Percentiles rank a stretch among this genome's conserved stretches.
phyloP scores from a whole-genome alignment of 2,329 filamentous ascomycete species.

The Pseudocercospora cruenta region DNA sequence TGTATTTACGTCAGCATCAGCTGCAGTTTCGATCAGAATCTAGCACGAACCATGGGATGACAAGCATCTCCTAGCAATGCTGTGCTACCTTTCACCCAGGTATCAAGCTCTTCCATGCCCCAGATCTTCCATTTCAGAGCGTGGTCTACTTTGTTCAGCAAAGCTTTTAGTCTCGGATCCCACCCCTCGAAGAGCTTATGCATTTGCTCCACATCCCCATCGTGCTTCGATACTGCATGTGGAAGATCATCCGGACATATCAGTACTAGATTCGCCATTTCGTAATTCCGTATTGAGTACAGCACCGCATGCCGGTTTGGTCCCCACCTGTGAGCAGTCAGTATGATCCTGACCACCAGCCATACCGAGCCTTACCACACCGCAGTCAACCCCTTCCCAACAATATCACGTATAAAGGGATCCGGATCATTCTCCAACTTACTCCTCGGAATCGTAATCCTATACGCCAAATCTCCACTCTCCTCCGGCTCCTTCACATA shows the following conservation, averaged over 20 bases:
- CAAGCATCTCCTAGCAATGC: constrained; percentile 57
- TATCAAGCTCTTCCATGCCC: constrained; percentile 17
- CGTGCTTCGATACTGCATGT: constrained; percentile 52
- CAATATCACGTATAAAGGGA: constrained; percentile 9
- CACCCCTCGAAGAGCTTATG: constrained; percentile 60
- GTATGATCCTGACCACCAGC: background rate
- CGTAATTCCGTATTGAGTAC: constrained; percentile 62
- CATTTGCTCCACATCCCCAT: constrained; percentile 63
- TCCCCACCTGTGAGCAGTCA: constrained; percentile 45
- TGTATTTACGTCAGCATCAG: background rate
- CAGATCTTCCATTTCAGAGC: constrained; percentile 70
- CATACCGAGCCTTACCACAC: no score
- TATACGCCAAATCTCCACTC: constrained; percentile 67
- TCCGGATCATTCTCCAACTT: constrained; percentile 44
- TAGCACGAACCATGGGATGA: constrained; percentile 59
- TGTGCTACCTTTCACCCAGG: constrained; percentile 13
- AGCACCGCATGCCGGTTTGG: constrained; percentile 62
- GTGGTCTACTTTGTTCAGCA: constrained; percentile 54
- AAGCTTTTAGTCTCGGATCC: constrained; percentile 59
- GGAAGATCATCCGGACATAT: constrained; percentile 66
- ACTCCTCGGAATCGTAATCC: constrained; percentile 58
- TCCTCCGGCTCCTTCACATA: constrained; percentile 51
- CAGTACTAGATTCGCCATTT: constrained; percentile 66
- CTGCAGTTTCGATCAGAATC: background rate
- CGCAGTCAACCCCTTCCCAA: constrained; percentile 32